Conservation (phyloP, 306 rosid species). For the Datisca glomerata region DNA sequence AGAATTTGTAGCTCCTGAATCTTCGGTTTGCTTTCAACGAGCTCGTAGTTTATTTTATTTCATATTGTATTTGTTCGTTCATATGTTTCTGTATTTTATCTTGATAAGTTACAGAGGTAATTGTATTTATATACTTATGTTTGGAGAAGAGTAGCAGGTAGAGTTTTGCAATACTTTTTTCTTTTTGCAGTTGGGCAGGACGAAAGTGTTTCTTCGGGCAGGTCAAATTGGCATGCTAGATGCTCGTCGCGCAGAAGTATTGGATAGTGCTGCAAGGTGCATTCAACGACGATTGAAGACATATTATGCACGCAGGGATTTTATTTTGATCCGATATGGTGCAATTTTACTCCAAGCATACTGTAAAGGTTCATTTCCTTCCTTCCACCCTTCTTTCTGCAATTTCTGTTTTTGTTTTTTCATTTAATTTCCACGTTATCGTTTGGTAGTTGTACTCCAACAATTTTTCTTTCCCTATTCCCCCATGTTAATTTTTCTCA, state of each 20-base stretch:
- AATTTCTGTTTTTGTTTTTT: too few species aligned
- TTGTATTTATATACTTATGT: too few species aligned
- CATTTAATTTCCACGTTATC: too few species aligned
- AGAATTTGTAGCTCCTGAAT: too few species aligned
- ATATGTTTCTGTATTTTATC: too few species aligned
- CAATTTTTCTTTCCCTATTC: constrained; percentile 3
- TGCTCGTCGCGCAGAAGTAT: constrained; percentile 68
- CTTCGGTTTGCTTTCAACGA: too few species aligned
- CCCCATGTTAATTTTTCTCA: neutral
- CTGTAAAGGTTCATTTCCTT: constrained; percentile 60
- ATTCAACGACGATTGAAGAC: constrained; percentile 62
- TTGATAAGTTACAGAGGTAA: too few species aligned
- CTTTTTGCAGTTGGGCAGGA: constrained; percentile 64
- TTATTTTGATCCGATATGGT: constrained; percentile 40
- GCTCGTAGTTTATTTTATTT: too few species aligned
- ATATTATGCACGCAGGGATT: constrained; percentile 53
- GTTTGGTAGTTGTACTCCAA: too few species aligned
- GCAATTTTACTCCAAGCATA: constrained; percentile 66
- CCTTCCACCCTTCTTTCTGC: constrained; percentile 4
- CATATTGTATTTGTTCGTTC: too few species aligned
- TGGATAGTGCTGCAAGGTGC: constrained; percentile 74
- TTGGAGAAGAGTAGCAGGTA: too few species aligned
- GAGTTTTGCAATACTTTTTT: too few species aligned
- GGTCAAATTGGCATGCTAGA: constrained; percentile 96
- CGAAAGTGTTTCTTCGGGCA: constrained; percentile 91